Evolutionary conservation across 2,329 filamentous ascomycete genomes (phyloP).

Genomic region (Colletotrichum aenigma): DNA sequence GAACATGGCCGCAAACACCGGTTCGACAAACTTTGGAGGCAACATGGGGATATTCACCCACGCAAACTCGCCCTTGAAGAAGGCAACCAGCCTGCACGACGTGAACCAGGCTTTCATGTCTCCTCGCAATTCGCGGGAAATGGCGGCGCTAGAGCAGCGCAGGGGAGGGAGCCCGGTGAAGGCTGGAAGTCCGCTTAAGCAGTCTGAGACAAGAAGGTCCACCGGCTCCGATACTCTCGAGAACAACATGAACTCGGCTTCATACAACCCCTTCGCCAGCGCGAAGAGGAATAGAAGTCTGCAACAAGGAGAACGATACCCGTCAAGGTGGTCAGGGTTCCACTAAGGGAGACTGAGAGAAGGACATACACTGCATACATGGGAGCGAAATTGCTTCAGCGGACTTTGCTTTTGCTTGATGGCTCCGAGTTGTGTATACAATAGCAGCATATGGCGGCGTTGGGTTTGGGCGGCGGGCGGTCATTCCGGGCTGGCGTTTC

Average conservation of each 20-base stretch:
- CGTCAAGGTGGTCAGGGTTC: conserved; percentile 25
- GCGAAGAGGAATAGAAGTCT: conserved; percentile 36
- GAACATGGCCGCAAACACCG: conserved; percentile 24
- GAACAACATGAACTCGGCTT: conserved; percentile 12
- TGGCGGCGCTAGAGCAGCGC: conserved; percentile 61
- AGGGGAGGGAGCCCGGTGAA: conserved; percentile 47
- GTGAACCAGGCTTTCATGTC: conserved; percentile 49
- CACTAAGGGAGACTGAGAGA: conserved; percentile 3
- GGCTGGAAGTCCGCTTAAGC: conserved; percentile 43
- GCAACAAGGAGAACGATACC: conserved; percentile 44
- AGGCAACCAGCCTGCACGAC: conserved; percentile 69
- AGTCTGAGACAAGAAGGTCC: conserved; percentile 29
- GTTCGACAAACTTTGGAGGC: conserved; percentile 59
- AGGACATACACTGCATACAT: not conserved
- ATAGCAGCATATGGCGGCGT: conserved; percentile 16
- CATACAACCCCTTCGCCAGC: conserved; percentile 43
- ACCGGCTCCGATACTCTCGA: conserved; percentile 22
- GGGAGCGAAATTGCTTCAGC: not conserved
- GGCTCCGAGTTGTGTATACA: not conserved
- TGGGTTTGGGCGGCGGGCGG: not conserved
- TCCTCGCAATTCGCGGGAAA: conserved; percentile 65
- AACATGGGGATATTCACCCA: conserved; percentile 82
- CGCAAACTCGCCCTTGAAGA: conserved; percentile 82
- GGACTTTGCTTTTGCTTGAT: not conserved
- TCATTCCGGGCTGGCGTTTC: not conserved